Evolutionary conservation across 495 filamentous ascomycete species (phyloP).

Genomic region (Aspergillus ellipticus): DNA sequence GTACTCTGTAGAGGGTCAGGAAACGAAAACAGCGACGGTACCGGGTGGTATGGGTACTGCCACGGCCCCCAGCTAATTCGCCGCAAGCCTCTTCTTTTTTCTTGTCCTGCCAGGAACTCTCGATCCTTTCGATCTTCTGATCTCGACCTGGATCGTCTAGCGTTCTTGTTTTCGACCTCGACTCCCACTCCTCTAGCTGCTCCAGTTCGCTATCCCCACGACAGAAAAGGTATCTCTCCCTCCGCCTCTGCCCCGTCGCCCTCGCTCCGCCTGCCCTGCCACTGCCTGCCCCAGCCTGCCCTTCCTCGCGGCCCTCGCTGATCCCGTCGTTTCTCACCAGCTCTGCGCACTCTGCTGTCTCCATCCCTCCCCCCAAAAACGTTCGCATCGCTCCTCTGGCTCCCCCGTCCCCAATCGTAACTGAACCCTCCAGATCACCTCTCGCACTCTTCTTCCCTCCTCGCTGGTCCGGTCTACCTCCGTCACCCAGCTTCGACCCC

Average conservation of each 20-base stretch:
- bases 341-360: background rate
- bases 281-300: background rate
- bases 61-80: conserved; percentile 22
- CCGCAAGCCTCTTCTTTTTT: conserved; percentile 24
- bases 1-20: no score
- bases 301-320: background rate
- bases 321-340: background rate
- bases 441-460: conserved; percentile 3
- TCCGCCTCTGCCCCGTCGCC: background rate
- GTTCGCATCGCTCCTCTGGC: background rate
- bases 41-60: conserved; percentile 9
- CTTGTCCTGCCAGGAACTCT: conserved; percentile 16
- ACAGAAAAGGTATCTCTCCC: background rate
- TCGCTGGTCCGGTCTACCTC: conserved; percentile 5
- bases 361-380: background rate
- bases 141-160: conserved; percentile 27
- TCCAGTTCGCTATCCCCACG: background rate
- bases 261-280: background rate
- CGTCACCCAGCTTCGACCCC: conserved; percentile 15
- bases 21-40: background rate
- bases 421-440: conserved; percentile 2
- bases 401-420: background rate
- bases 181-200: conserved; percentile 12
- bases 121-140: conserved; percentile 23
- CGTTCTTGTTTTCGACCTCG: conserved; percentile 17